These are phyloP conservation scores for Rhynchospora breviuscula DNA, from an alignment of 176 grass and related monocot species.

Conservation along the genomic window DNA sequence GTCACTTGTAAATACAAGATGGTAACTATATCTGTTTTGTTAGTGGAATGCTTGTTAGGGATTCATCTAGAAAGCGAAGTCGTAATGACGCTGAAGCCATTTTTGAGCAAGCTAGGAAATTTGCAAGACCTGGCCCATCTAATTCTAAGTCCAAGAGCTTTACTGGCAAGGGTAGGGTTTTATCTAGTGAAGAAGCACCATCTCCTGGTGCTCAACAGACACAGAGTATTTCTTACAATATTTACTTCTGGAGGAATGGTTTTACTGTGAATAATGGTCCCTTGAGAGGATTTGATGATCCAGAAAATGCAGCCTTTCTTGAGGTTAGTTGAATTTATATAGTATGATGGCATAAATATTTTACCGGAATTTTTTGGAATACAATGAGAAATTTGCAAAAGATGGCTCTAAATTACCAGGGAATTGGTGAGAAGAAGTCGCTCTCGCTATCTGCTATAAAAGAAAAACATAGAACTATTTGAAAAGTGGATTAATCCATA, in stretches of 20 bases:
- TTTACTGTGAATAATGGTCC: slow-evolving; percentile 85
- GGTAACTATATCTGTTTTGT: background rate
- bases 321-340: slow-evolving; percentile 49
- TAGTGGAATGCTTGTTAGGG: slow-evolving; percentile 73
- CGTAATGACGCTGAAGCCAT: slow-evolving; percentile 42
- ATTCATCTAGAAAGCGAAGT: slow-evolving; percentile 43
- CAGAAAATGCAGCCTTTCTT: slow-evolving; percentile 70
- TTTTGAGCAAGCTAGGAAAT: slow-evolving; percentile 65
- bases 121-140: slow-evolving; percentile 43
- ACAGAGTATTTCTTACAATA: slow-evolving; percentile 49
- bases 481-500: background rate
- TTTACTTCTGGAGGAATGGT: slow-evolving; percentile 83
- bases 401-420: background rate
- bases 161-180: slow-evolving; percentile 53
- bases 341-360: background rate
- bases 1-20: background rate
- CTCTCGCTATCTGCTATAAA: background rate
- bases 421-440: background rate
- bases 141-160: slow-evolving; percentile 55
- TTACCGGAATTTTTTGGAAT: background rate
- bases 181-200: slow-evolving; percentile 49
- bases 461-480: background rate
- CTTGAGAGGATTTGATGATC: slow-evolving; percentile 86
- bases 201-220: slow-evolving; percentile 40
- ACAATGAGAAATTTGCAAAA: background rate